Evolutionary conservation across 768 basidiomycete species (phyloP).

Genomic region (Tubosaeta sp.): DNA sequence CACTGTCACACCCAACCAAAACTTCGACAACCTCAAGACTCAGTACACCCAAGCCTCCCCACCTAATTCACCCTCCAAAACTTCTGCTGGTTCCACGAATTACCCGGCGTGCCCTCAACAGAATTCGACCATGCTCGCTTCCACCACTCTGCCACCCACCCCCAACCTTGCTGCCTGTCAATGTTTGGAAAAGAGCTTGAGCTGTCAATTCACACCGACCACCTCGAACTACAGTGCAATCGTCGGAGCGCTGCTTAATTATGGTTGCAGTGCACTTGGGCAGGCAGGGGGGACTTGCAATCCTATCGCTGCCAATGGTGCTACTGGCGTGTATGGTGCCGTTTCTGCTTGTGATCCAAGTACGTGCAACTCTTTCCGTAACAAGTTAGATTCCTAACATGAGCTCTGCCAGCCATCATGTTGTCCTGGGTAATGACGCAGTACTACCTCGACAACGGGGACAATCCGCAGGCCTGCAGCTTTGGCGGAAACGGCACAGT

Average conservation of each 20-base stretch:
- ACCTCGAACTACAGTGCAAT: conserved; percentile 57
- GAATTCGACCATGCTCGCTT: conserved; percentile 59
- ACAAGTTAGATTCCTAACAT: neutral
- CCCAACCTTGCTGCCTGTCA: conserved; percentile 77
- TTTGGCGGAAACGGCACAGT: conserved; percentile 85
- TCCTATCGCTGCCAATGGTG: conserved; percentile 69
- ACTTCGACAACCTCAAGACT: conserved; percentile 61
- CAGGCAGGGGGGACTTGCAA: conserved; percentile 55
- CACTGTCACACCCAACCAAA: conserved; percentile 63
- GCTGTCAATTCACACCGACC: conserved; percentile 68
- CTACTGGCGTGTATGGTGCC: conserved; percentile 69
- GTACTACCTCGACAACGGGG: conserved; percentile 64
- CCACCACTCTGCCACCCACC: conserved; percentile 72
- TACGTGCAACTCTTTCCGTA: conserved; percentile 33
- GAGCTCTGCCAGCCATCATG: conserved; percentile 53
- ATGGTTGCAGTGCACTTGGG: conserved; percentile 66
- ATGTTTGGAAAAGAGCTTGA: conserved; percentile 64
- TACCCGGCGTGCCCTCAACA: conserved; percentile 60
- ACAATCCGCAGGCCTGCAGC: conserved; percentile 60
- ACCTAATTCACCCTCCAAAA: conserved; percentile 60
- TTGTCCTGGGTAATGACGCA: conserved; percentile 79
- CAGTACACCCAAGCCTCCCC: conserved; percentile 57
- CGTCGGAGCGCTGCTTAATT: conserved; percentile 58
- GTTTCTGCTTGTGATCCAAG: conserved; percentile 78
- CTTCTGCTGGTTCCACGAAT: conserved; percentile 46